Evolutionary conservation across 306 rosid species (phyloP).

Genomic region (Ceratonia siliqua): DNA sequence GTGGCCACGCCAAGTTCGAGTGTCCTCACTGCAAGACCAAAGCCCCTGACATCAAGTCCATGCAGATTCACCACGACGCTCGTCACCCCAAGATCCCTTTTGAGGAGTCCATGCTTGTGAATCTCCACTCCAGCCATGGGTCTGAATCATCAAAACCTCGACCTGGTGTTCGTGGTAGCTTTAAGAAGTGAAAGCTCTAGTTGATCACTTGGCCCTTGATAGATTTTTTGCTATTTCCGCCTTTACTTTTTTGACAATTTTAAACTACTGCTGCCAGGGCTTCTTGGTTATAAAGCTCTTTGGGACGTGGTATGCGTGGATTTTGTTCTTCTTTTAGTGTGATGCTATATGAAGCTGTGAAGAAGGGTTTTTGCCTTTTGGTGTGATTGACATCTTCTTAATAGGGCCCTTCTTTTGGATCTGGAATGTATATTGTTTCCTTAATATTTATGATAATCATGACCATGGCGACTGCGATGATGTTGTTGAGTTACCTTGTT

Average conservation of each 20-base stretch:
- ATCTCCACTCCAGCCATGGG: conserved; percentile 45
- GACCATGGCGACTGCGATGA: conserved; percentile 12
- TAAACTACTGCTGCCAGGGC: conserved; percentile 12
- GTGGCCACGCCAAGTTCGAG: conserved; percentile 96
- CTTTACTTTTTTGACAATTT: neutral
- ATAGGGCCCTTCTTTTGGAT: conserved; percentile 31
- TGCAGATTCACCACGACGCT: conserved; percentile 97
- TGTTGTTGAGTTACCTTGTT: neutral
- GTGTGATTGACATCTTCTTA: conserved; percentile 8
- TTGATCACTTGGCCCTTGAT: conserved; percentile 9
- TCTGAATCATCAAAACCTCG: conserved; percentile 50
- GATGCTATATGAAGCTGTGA: conserved; percentile 19
- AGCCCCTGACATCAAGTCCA: conserved; percentile 86
- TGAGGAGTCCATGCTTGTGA: conserved; percentile 63
- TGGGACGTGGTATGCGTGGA: conserved; percentile 22
- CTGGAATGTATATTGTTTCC: conserved; percentile 36
- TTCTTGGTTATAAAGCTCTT: conserved; percentile 5
- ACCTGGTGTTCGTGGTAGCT: conserved; percentile 90
- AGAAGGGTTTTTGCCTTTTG: conserved; percentile 41
- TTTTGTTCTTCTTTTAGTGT: neutral
- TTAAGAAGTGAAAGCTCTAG: conserved; percentile 55
- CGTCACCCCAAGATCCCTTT: conserved; percentile 81
- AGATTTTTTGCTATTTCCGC: too few species aligned
- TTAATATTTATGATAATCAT: neutral
- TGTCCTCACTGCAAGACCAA: conserved; percentile 90